These are phyloP conservation scores for Chytriomyces confervae DNA, from an alignment of 192 early-diverging fungal species.

Conservation along the genomic window DNA sequence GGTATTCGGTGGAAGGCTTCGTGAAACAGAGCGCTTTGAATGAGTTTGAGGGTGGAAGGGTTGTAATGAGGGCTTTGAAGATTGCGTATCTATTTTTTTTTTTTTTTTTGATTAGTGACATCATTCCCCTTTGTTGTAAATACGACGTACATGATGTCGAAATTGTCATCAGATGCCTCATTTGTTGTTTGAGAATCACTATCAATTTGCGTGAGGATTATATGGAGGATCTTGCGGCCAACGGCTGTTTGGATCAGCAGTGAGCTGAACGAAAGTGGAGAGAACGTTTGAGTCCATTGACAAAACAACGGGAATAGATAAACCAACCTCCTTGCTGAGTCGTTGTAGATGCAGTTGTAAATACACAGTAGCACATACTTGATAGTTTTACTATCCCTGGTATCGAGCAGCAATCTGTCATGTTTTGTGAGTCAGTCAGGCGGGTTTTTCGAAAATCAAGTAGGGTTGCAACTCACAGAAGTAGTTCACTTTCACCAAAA, in stretches of 20 bases:
- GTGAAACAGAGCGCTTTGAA: slow-evolving; percentile 23
- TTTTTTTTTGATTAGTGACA: neutral
- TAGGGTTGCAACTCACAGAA: slow-evolving; percentile 42
- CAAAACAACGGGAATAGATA: neutral
- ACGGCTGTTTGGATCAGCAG: slow-evolving; percentile 30
- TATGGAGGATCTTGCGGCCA: slow-evolving; percentile 22
- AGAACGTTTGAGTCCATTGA: neutral
- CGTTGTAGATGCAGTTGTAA: slow-evolving; percentile 51
- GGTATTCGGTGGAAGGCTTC: neutral
- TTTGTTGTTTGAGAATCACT: neutral
- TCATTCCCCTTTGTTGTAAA: neutral
- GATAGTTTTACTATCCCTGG: slow-evolving; percentile 34
- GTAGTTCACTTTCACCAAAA: slow-evolving; percentile 45
- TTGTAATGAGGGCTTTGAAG: slow-evolving; percentile 23
- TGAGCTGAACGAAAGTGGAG: slow-evolving; percentile 4
- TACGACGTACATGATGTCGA: slow-evolving; percentile 37
- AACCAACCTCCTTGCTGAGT: slow-evolving; percentile 39
- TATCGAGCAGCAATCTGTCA: slow-evolving; percentile 42
- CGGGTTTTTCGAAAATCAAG: neutral
- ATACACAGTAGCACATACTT: slow-evolving; percentile 51
- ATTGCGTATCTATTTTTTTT: slow-evolving; percentile 14
- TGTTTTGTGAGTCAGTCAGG: neutral
- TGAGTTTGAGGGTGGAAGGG: slow-evolving; percentile 3
- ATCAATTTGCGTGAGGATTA: slow-evolving; percentile 14
- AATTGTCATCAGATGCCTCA: slow-evolving; percentile 4